Evolutionary conservation across 768 basidiomycete species (phyloP).

Genomic region (Naganishia vaughanmartiniae): DNA sequence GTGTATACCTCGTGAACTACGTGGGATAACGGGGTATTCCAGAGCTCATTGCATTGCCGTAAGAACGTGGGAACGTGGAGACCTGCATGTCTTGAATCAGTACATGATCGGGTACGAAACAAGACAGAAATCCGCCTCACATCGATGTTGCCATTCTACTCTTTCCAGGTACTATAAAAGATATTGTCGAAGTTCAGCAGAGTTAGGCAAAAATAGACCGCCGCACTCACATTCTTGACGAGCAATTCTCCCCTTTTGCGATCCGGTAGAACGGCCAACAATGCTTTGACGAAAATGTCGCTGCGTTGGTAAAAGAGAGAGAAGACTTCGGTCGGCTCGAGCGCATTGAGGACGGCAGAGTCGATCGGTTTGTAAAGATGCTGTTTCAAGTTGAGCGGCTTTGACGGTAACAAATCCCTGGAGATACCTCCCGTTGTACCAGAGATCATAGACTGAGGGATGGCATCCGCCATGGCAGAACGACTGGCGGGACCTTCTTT

Average conservation of each 20-base stretch:
- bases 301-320: slow-evolving; percentile 47
- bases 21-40: slow-evolving; percentile 44
- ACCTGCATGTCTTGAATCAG: slow-evolving; percentile 31
- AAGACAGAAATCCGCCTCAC: slow-evolving; percentile 35
- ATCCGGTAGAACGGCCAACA: slow-evolving; percentile 44
- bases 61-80: slow-evolving; percentile 51
- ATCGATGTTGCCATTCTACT: slow-evolving; percentile 52
- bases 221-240: slow-evolving; percentile 43
- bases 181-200: background rate
- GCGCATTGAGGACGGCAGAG: slow-evolving; percentile 41
- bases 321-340: slow-evolving; percentile 47
- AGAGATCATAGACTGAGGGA: slow-evolving; percentile 17
- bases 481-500: background rate
- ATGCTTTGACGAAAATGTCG: slow-evolving; percentile 44
- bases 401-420: slow-evolving; percentile 9
- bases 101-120: no score
- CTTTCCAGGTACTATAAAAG: slow-evolving; percentile 45
- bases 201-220: background rate
- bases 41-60: slow-evolving; percentile 51
- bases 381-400: slow-evolving; percentile 13
- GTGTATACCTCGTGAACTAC: slow-evolving; percentile 47
- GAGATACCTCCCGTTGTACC: slow-evolving; percentile 15
- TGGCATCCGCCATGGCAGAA: slow-evolving; percentile 19
- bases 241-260: slow-evolving; percentile 45
- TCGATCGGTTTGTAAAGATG: slow-evolving; percentile 22